phyloP scores from a whole-genome alignment of 768 basidiomycete genomes.

The Sistotremastrum suecicum region DNA sequence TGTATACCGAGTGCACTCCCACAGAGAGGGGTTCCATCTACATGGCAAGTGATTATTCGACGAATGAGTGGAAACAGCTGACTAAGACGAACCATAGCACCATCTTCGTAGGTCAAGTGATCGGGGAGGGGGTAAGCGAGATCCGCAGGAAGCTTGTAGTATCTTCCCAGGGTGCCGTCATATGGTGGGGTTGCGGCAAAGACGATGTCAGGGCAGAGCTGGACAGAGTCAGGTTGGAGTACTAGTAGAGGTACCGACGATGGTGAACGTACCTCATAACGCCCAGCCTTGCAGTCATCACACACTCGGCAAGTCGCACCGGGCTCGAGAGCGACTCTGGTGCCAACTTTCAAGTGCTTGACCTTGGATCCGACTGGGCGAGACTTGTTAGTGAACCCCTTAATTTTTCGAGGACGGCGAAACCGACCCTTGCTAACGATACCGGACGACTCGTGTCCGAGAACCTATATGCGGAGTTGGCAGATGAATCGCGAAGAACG shows the following conservation, averaged over 20 bases:
- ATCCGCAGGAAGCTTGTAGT: conserved; percentile 78
- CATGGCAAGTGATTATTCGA: neutral
- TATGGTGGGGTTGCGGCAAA: conserved; percentile 92
- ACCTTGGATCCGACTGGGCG: conserved; percentile 58
- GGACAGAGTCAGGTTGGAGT: neutral
- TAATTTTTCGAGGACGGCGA: neutral
- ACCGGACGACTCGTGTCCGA: conserved; percentile 90
- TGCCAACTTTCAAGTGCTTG: conserved; percentile 63
- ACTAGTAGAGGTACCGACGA: neutral
- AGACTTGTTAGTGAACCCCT: neutral
- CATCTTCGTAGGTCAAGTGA: conserved; percentile 81
- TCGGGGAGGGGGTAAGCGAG: conserved; percentile 73
- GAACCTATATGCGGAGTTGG: conserved; percentile 37
- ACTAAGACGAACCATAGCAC: conserved; percentile 61
- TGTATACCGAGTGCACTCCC: conserved; percentile 76
- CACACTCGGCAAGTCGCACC: conserved; percentile 78
- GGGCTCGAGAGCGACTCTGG: conserved; percentile 86
- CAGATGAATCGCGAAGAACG: conserved; percentile 1
- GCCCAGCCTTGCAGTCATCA: conserved; percentile 70
- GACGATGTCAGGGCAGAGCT: conserved; percentile 77
- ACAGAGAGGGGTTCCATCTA: conserved; percentile 94
- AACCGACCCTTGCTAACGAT: conserved; percentile 49
- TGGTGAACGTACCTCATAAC: conserved; percentile 49
- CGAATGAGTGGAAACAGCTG: neutral
- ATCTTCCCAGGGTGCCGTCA: conserved; percentile 79